Percentiles rank a stretch among this genome's conserved stretches.
phyloP scores from a whole-genome alignment of 2,329 filamentous ascomycete species.

The Cercospora beticola region DNA sequence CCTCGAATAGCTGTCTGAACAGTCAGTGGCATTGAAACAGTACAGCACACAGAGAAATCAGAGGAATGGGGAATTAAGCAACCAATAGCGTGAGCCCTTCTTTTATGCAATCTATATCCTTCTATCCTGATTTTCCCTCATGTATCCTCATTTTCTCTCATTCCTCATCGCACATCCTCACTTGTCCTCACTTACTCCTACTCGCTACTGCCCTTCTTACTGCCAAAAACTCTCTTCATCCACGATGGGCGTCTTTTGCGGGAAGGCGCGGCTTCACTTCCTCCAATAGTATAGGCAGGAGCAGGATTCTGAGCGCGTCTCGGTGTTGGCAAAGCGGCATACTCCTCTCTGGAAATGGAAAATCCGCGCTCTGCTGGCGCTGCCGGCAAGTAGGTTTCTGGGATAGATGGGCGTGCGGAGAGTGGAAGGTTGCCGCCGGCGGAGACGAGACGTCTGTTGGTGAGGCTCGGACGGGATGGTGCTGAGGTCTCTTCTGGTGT shows the following conservation, averaged over 20 bases:
- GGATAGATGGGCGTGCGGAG: neutral
- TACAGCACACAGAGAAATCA: neutral
- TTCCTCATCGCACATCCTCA: neutral
- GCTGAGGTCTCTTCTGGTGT: neutral
- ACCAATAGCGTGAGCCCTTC: neutral
- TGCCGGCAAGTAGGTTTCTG: conserved; percentile 1
- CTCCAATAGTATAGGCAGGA: neutral
- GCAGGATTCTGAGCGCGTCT: neutral
- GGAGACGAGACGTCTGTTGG: conserved; percentile 4
- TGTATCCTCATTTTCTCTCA: neutral
- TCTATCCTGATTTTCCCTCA: neutral
- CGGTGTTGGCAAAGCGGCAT: conserved; percentile 1
- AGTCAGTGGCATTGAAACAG: neutral
- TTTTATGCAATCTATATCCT: neutral
- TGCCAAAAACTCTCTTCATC: neutral
- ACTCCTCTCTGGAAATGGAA: neutral
- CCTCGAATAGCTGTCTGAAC: neutral
- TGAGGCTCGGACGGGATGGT: neutral
- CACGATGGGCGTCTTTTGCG: neutral
- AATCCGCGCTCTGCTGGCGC: conserved; percentile 3
- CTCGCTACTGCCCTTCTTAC: neutral
- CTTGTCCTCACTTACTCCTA: neutral
- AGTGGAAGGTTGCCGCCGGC: conserved; percentile 3
- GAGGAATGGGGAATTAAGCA: too few relatives aligned
- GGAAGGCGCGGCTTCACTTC: neutral